Base-by-base conservation (phyloP, 176 grass and related monocot genomes). In the Zea luxurians region DNA sequence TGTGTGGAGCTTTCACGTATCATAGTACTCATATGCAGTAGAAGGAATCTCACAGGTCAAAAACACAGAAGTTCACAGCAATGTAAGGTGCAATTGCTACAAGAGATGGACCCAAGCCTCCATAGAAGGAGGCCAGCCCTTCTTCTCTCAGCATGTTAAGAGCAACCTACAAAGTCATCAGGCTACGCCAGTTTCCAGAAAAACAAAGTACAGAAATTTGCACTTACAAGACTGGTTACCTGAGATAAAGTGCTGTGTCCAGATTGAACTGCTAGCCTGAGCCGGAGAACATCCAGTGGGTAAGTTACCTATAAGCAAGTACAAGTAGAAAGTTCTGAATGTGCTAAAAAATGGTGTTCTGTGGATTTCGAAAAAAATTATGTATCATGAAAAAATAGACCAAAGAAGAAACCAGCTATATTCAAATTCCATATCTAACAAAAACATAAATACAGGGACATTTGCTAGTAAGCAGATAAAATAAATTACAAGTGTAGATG, bases 21-120 rank as follows among this genome's bases (percentile, higher is more conserved):
- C 36, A 62, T 54, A 42, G 16, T 63, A 64, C 65, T 71, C 54
- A 38, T 17, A 81, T 68, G 66, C 34, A 46, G 61, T 53, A 38
- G 52, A 81, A 61, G 76, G 83, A 82, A 86, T 70, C 92, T 99
- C 68, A 99, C 96, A 99, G 75, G 88, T 99, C 96, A 93, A 99
- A 99, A 83, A 99, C 88, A 85, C 96, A 99, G 81, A 99, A 99
- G 80, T 99, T 99, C 61, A 99, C 77, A 76, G 96, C 96, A 81
- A 99, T 95, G 87, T 99, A 99, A 67, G 96, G 96, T 16, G 92
- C 96, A 72, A 99, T 99, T 74, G 81, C 85, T 66, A 99, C 74
- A 83, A 99, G 89, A 87, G 96, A 99, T 73, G 96, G 96, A 82
- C 96, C 96, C 50, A 99, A 79, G 57, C 96, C 96, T 75, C 79